These are phyloP conservation scores for Gnaphalium uliginosum DNA, from an alignment of 129 eudicot species.

Conservation along the genomic window DNA sequence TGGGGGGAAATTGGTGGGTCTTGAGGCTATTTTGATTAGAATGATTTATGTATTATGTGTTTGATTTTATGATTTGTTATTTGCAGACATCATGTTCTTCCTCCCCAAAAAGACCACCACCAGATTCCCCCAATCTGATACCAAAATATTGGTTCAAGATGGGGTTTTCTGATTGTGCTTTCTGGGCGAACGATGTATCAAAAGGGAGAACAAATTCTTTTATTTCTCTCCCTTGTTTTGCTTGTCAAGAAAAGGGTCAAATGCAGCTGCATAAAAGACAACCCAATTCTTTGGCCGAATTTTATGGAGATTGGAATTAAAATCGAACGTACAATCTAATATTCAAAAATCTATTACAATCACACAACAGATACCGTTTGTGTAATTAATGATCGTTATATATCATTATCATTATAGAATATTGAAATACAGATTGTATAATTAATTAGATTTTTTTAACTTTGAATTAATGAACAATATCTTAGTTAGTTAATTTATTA, in stretches of 20 bases:
- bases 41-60: background rate
- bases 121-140: constrained; percentile 21
- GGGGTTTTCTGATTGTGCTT: background rate
- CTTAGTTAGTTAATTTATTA: too few species aligned
- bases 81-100: background rate
- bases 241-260: background rate
- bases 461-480: too few species aligned
- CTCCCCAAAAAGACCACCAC: constrained; percentile 1
- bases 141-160: constrained; percentile 8
- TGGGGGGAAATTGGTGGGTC: background rate
- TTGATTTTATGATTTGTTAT: background rate
- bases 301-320: background rate
- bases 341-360: too few species aligned
- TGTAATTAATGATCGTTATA: too few species aligned
- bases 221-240: background rate
- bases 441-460: too few species aligned
- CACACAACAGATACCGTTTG: too few species aligned
- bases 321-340: background rate
- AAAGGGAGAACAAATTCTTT: background rate
- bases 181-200: background rate
- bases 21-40: background rate
- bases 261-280: background rate
- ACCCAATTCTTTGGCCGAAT: background rate
- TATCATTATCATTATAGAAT: too few species aligned
- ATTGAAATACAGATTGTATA: too few species aligned